Base-by-base conservation (phyloP, 2,329 filamentous ascomycete genomes). In the Cordyceps cateniannulata region DNA sequence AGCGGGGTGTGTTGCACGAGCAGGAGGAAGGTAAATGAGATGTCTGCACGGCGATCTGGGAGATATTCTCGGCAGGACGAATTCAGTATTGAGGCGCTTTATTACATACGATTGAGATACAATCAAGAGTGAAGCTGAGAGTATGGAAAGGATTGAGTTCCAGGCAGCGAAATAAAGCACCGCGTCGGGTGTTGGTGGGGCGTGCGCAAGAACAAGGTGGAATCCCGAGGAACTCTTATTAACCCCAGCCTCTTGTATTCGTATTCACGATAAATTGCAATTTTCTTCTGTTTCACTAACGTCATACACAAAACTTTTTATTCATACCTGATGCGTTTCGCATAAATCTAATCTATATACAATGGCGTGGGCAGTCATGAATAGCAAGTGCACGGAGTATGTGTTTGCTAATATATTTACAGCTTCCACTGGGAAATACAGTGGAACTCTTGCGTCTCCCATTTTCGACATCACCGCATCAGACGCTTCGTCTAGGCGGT, bases 201-300 rank as follows among this genome's bases (percentile, higher is more conserved):
- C 47, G 16, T 40, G 22, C 14, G 20, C 55, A 50, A 58, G 55
- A 58, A 58, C 22, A 27, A n/a, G 20, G 45, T 58, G 55, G 55
- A 58, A 58, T 42, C 45, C 9, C 18, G 45, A 50, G 45, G 55
- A 58, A 58, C 16, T 42, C 24, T 58, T n/a, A 45, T 58, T n/a
- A 45, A 58, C 47, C 47, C 55, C 54, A 57, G 54, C 54, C 22
- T 38, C 20, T 35, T 8, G 20, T 25, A 10, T n/a, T 42, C 53
- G 12, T n/a, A 25, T 18, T n/a, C n/a, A 45, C 40, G 25, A 3
- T 12, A 48, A 48, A 42, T 42, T 29, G 1, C 25, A 14, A 29
- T 14, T 16, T n/a, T 8, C 20, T 24, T 14, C 38, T 18, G 27
- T 47, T 32, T 20, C 24, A 47, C 14, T 10, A n/a, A 42, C 38